Evolutionary conservation across 345 rosid genomes (phyloP).

Genomic region (Populus alba): DNA sequence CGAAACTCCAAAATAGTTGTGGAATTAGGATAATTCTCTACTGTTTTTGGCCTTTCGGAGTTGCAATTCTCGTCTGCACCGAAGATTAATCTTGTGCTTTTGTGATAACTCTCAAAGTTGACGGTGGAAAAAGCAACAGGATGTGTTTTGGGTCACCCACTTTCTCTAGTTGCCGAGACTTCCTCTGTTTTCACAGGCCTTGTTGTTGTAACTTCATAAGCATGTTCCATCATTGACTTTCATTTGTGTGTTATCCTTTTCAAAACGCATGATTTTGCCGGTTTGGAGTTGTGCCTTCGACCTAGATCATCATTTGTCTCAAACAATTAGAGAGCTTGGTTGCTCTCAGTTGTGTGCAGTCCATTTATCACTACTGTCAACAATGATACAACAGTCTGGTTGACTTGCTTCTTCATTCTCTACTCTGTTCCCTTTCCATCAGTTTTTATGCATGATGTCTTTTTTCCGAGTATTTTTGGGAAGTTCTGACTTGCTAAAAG

Average conservation of each 20-base stretch:
- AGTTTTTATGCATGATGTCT: background rate
- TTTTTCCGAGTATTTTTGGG: background rate
- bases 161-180: background rate
- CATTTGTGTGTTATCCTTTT: background rate
- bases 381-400: background rate
- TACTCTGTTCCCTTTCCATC: background rate
- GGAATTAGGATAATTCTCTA: background rate
- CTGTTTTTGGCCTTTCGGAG: background rate
- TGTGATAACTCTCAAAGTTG: background rate
- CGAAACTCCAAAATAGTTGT: background rate
- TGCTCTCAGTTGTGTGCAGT: background rate
- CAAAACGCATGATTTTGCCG: background rate
- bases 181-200: constrained; percentile 4
- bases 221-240: background rate
- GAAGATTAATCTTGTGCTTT: background rate
- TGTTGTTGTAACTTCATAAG: background rate
- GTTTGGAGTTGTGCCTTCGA: background rate
- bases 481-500: background rate
- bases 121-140: background rate
- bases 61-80: background rate
- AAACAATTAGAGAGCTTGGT: background rate
- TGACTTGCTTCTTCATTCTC: too few relatives aligned
- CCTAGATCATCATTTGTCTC: background rate
- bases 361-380: background rate
- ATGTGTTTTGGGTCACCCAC: background rate